Base-by-base conservation (phyloP, 1,284 basidiomycete species). In the Leccinum insolens region DNA sequence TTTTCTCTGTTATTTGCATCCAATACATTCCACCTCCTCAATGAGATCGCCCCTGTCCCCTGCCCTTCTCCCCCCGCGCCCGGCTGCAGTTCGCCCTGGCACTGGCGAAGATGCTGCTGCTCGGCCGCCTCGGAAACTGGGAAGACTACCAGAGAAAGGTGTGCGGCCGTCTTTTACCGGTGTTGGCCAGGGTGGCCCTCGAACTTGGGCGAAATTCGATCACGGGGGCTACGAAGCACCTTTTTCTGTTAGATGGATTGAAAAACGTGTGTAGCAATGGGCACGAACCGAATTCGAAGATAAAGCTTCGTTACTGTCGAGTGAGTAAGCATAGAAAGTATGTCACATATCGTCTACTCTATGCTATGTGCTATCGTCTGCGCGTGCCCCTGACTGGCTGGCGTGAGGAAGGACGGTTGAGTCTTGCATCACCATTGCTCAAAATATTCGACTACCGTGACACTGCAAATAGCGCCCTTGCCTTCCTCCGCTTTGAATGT, bases 21-120 rank as follows among this genome's bases (percentile, higher is more conserved):
- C 17, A 28, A 4, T 70, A 95, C 91, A 92, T 88, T 97, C 69
- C 94, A 96, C 85, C 90, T 98, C 75, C 95, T 95, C 68, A 83
- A 84, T 70, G 95, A 97, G 84, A 98, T 98, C 77, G 96, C 98
- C 69, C 96, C 37, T 39, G 37, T 14, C 37, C 37, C 34, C 34
- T 34, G 34, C 9, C 31, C 31, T 31, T 31, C 31, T 12, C 37
- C 37, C 12, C 37, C 96, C 71, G 84, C 91, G 89, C 74, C 92
- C 92, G 55, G 91, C 92, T 65, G 79, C 83, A 71, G 86, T 91
- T 71, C 92, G 94, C 74, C 85, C 85, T 63, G 86, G 86, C 68
- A 87, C 81, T 69, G 84, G 86, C 31, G 89, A 86, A 68, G 89
- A 89, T 55, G 94, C 93, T 78, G 88, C 91, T 39, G 94, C 95